Conservation (phyloP, 805 yeast species). For the Metschnikowia rubicola region DNA sequence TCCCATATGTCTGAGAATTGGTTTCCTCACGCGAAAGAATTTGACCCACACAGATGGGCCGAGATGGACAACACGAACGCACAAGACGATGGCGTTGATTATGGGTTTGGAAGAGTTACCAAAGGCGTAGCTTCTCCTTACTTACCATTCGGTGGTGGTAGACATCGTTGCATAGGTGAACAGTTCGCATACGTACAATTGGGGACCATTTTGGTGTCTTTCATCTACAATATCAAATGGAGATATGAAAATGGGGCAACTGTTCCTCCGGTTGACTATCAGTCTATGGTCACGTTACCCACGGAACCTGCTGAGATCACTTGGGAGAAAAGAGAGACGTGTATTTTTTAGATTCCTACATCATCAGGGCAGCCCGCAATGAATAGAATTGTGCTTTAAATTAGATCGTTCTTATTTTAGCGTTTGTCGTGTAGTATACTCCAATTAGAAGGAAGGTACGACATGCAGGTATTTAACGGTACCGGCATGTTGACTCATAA, state of each 20-base stretch:
- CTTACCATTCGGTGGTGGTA: slow-evolving; percentile 98
- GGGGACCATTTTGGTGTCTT: slow-evolving; percentile 76
- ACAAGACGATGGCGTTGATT: slow-evolving; percentile 58
- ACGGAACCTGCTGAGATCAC: slow-evolving; percentile 63
- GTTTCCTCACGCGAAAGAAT: slow-evolving; percentile 72
- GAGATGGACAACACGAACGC: slow-evolving; percentile 25
- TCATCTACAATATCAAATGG: slow-evolving; percentile 77
- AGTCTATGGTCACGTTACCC: slow-evolving; percentile 93
- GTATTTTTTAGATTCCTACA: slow-evolving; percentile 22
- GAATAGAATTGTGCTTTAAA: too few relatives aligned
- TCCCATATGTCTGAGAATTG: slow-evolving; percentile 71
- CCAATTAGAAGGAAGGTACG: background rate
- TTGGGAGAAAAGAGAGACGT: slow-evolving; percentile 65
- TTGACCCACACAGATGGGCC: slow-evolving; percentile 86
- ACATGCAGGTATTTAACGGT: too few relatives aligned
- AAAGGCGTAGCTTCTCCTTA: slow-evolving; percentile 96
- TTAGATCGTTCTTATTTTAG: background rate
- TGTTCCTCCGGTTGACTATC: slow-evolving; percentile 71
- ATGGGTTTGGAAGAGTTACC: slow-evolving; percentile 94
- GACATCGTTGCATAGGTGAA: slow-evolving; percentile 99
- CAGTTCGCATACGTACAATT: slow-evolving; percentile 95
- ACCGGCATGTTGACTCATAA: too few relatives aligned
- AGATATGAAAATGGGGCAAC: slow-evolving; percentile 39
- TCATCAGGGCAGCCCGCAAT: too few relatives aligned
- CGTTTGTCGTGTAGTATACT: background rate